Evolutionary conservation across 176 grass and related monocot species (phyloP).

Genomic region (Oryza meridionalis): DNA sequence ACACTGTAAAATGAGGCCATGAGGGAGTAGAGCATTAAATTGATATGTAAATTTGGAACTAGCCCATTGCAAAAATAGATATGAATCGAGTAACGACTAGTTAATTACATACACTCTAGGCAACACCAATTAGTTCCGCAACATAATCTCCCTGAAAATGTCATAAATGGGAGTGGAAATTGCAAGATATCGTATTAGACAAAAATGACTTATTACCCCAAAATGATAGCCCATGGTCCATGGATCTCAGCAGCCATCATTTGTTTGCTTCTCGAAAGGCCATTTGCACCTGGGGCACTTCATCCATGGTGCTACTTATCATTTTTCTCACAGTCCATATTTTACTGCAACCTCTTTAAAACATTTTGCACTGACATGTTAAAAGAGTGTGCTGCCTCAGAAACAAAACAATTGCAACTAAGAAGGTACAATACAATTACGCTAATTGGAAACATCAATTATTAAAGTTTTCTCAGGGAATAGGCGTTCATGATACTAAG

Average conservation of each 20-base stretch:
- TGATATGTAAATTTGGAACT: background rate
- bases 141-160: background rate
- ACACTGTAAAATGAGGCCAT: background rate
- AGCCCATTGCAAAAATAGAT: slow-evolving; percentile 1
- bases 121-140: background rate
- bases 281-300: background rate
- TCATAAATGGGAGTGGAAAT: slow-evolving; percentile 8
- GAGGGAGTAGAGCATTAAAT: background rate
- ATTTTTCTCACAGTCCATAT: background rate
- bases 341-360: background rate
- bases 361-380: background rate
- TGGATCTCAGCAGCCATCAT: background rate
- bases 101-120: background rate
- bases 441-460: background rate
- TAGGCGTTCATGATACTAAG: background rate
- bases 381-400: background rate
- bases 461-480: background rate
- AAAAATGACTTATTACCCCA: background rate
- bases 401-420: background rate
- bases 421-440: background rate
- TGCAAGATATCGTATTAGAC: background rate
- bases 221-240: background rate
- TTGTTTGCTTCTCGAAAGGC: background rate
- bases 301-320: background rate
- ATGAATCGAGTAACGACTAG: background rate